These are phyloP conservation scores for Wallacemonas sp. DNA, from an alignment of 208 protist genomes.

Conservation along the genomic window DNA sequence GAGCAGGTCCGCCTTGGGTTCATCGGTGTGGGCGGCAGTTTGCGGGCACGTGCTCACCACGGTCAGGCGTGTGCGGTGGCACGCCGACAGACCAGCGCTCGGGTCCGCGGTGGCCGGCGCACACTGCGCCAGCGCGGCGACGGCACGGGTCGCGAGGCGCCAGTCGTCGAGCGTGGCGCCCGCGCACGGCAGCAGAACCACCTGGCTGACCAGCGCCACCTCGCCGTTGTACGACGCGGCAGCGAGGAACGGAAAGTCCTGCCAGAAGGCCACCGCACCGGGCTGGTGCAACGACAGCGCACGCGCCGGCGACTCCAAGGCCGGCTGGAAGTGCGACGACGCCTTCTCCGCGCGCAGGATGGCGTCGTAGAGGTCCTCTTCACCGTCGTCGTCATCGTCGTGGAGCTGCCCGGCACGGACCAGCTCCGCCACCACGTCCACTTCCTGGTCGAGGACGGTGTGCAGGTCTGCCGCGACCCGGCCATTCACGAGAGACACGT, in stretches of 20 bases:
- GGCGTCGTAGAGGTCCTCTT: constrained; percentile 40
- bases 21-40: too few species aligned
- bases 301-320: constrained; percentile 6
- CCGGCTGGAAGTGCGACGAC: constrained; percentile 23
- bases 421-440: constrained; percentile 23
- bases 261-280: constrained; percentile 21
- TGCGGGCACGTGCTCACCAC: constrained; percentile 3
- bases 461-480: constrained; percentile 13
- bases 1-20: background rate
- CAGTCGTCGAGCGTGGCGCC: background rate
- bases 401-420: constrained; percentile 5
- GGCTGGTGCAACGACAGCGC: constrained; percentile 19
- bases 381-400: constrained; percentile 15
- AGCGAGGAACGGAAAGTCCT: constrained; percentile 27
- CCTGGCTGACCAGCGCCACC: constrained; percentile 28
- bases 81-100: background rate
- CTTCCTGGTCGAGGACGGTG: background rate
- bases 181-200: constrained; percentile 25
- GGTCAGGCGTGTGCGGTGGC: constrained; percentile 13
- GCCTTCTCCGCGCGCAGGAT: constrained; percentile 43
- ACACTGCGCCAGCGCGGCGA: constrained; percentile 6
- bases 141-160: background rate
- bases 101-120: background rate
- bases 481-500: constrained; percentile 9
- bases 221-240: constrained; percentile 27